A percentile compares a stretch with the other conserved stretches of the same genome.
Conservation (phyloP, 148 eudicot species). For the Gaultheria prostrata region DNA sequence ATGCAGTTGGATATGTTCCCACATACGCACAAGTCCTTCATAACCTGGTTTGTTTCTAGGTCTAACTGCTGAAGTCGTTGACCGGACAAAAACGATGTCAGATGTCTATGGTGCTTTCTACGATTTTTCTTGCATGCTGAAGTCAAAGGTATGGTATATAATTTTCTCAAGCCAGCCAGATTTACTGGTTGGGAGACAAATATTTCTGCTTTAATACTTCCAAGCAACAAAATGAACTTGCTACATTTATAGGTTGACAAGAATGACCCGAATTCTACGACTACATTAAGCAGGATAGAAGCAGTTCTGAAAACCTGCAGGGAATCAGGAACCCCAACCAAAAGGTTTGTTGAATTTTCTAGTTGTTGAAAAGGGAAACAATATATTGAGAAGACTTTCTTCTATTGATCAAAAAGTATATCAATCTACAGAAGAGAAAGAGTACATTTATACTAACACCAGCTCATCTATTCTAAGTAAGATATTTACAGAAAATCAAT, state of each 20-base stretch:
- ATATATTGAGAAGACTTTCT: no score
- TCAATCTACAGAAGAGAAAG: no score
- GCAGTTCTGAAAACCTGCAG: constrained; percentile 60
- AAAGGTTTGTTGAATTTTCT: not conserved
- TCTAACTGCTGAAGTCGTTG: constrained; percentile 77
- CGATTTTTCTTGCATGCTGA: constrained; percentile 69
- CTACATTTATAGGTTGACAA: constrained; percentile 49
- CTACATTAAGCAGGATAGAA: constrained; percentile 63
- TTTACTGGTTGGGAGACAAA: no score
- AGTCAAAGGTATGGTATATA: constrained; percentile 88
- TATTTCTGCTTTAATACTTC: no score
- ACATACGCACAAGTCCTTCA: no score
- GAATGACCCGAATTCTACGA: constrained; percentile 52
- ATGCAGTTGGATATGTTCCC: no score
- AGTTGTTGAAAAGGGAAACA: not conserved
- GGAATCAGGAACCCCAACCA: constrained; percentile 49
- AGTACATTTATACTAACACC: no score
- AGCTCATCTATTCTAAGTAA: no score
- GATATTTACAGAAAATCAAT: no score
- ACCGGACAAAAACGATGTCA: constrained; percentile 62
- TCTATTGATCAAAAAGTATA: no score
- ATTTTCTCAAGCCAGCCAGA: no score
- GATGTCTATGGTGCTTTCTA: constrained; percentile 89
- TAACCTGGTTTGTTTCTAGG: no score
- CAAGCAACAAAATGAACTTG: not conserved